Percentiles rank a stretch among this genome's conserved stretches.
Conservation (phyloP, 768 basidiomycete genomes). For the Kwoniella shandongensis region DNA sequence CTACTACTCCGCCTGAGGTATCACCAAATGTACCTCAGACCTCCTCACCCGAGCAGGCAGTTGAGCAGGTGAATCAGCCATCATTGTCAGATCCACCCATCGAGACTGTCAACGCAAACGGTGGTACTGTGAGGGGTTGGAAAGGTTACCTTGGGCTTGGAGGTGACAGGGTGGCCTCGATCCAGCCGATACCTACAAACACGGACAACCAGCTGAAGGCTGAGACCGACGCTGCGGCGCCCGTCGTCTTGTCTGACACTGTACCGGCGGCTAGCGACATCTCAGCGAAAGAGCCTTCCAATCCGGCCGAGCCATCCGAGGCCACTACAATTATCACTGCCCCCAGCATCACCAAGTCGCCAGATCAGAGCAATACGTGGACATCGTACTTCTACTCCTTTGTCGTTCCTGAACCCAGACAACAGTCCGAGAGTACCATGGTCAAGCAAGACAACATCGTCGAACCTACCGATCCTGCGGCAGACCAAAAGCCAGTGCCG, state of each 20-base stretch:
- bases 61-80: no score
- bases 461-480: constrained; percentile 13
- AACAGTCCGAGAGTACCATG: not conserved
- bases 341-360: no score
- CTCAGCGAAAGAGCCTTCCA: no score
- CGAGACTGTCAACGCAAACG: not conserved
- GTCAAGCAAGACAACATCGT: not conserved
- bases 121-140: constrained; percentile 2
- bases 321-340: not conserved
- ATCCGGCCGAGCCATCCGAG: not conserved
- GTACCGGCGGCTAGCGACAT: no score
- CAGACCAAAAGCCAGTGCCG: constrained; percentile 24
- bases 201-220: no score
- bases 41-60: no score
- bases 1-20: not conserved
- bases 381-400: constrained; percentile 37
- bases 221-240: no score
- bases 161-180: not conserved
- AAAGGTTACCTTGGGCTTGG: constrained; percentile 12
- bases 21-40: not conserved
- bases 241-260: no score
- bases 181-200: not conserved
- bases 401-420: constrained; percentile 16
- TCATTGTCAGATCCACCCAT: not conserved
- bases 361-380: not conserved